Conservation (phyloP, 1,139 yeast species). For the Yamadazyma diospyri region DNA sequence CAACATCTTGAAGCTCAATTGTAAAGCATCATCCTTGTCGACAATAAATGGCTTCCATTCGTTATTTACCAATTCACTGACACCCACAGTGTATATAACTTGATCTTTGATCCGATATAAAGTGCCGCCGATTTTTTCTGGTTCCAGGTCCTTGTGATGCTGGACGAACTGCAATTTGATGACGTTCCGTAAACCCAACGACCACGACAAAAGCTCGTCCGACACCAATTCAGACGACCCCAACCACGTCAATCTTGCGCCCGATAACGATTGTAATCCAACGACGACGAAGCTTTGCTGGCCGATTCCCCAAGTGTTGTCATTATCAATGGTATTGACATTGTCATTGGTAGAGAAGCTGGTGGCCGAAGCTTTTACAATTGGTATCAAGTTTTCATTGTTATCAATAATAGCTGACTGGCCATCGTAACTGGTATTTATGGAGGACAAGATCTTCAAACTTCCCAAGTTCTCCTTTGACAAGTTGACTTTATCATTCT, state of each 20-base stretch:
- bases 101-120: constrained; percentile 72
- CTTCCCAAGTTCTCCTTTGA: constrained; percentile 23
- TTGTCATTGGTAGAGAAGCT: constrained; percentile 50
- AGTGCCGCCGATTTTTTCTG: constrained; percentile 33
- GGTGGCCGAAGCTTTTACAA: constrained; percentile 66
- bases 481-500: constrained; percentile 22
- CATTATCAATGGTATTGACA: constrained; percentile 36
- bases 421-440: constrained; percentile 30
- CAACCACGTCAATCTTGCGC: constrained; percentile 78
- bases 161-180: constrained; percentile 53
- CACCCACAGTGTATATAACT: constrained; percentile 60
- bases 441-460: constrained; percentile 19
- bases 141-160: constrained; percentile 50
- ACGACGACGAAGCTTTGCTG: constrained; percentile 73
- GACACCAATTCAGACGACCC: constrained; percentile 62
- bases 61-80: constrained; percentile 60
- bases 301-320: constrained; percentile 77
- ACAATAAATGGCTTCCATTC: constrained; percentile 67
- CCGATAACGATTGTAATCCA: constrained; percentile 78
- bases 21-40: constrained; percentile 54
- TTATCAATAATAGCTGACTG: constrained; percentile 40
- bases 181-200: constrained; percentile 65
- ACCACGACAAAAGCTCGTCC: constrained; percentile 65
- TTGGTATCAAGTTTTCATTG: constrained; percentile 65
- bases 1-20: constrained; percentile 82